Evolutionary conservation across 306 rosid species (phyloP), one percentile per base, ranked within the genome.

Genomic region (Parietaria judaica): DNA sequence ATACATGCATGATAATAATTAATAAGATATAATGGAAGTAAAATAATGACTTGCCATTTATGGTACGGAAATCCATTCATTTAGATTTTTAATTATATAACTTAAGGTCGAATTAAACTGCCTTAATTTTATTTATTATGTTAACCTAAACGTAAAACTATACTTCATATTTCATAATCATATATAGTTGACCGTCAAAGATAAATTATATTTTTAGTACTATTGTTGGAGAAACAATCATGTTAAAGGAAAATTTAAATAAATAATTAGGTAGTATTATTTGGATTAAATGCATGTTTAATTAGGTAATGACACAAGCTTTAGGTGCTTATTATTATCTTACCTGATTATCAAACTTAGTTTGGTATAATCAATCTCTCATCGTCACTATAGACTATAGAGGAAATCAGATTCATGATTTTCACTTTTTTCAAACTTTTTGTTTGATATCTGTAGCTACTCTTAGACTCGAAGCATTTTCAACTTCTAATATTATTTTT

Each of bases 401-500:
- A 8, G 37, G 58, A 10, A 17, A 50, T 15, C 54, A 50, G 54
- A 50, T 12, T 50, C 54, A 35, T 34, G 12, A 35, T 41, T 55
- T 58, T 38, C 11, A 6, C 63, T 13, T n/a, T 38, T 36, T 58
- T 6, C 36, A 1, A 11, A 11, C 15, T 4, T 35, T 67, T 60
- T 43, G 7, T 36, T 60, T 5, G 9, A 14, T 15, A 6, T 38
- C 14, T 34, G n/a, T 3, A 50, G 17, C 65, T 7, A 44, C 37
- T 60, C 37, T 6, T 38, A 46, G 65, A 47, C 43, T 6, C 34
- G 12, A 46, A 62, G 47, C 66, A 62, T 62, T 62, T 38, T 45
- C 36, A 10, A 8, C 3, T 8, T 41, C 14, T 34, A 34, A 48
- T 63, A 23, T 35, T 59, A 15, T n/a, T n/a, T 23, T 14, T 31